Evolutionary conservation across 192 early-diverging fungal genomes (phyloP), one percentile per base, ranked within the genome.

Genomic region (Blastocladiella britannica): DNA sequence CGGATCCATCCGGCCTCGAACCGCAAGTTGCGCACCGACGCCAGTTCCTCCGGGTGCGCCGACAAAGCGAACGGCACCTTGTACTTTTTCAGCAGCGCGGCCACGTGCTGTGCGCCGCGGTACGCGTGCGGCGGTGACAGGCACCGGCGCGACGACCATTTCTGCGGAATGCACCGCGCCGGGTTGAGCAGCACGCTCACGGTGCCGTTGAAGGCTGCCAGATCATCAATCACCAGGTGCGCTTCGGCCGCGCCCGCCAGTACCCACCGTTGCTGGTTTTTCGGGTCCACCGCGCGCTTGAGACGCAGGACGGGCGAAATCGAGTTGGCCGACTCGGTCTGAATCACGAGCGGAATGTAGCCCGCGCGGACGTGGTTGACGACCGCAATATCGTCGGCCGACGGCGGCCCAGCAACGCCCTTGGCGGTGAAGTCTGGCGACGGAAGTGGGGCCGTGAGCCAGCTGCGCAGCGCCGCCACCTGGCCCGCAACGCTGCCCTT

Each of bases 21-120:
- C 5, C 37, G 37, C 37, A 47, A 47, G 15, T 47, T 47, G 37
- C 37, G 37, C 5, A 20, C 37, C 15, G 12, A 20, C 37, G 37
- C 12, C 15, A 47, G 5, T 20, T 47, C 37, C 37, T 47, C n/a
- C 9, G 37, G 86, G 60, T 89, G 82, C 52, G 69, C 71, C 63
- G 86, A 86, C 57, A 81, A 73, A 4, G 82, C 79, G 25, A 89
- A 84, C 29, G 75, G 58, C 24, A 89, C 82, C 7, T 81, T 80
- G 3, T 78, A 79, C 6, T 84, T 77, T 18, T 63, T 51, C 47
- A 89, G 57, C 27, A 82, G 75, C 57, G 72, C 72, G 5, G 80
- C 80, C 2, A 69, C 66, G 26, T 74, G 52, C 7, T 78, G 72
- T 28, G 75, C 77, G 24, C 70, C 72, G 55, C 72, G 71, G 63